phyloP scores from a whole-genome alignment of 1,139 yeast species.

The Hansenula sp. region DNA sequence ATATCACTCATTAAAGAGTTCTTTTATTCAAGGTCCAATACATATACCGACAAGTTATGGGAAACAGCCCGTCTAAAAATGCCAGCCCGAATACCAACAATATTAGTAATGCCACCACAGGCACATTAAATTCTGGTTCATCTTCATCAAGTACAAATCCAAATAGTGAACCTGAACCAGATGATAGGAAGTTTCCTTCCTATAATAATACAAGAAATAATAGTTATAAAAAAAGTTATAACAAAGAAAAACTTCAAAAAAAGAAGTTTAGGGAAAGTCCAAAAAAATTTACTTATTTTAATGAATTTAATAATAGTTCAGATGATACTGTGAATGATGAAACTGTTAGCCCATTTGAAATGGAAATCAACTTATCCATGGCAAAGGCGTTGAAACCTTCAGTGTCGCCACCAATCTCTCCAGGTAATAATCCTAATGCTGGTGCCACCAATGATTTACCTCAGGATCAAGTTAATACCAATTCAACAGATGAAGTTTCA shows the following conservation, averaged over 20 bases:
- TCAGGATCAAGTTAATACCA: neutral
- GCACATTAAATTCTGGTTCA: constrained; percentile 10
- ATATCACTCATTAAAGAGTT: too few relatives aligned
- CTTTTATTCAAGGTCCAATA: too few relatives aligned
- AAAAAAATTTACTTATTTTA: constrained; percentile 7
- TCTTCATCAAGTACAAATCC: constrained; percentile 6
- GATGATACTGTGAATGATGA: constrained; percentile 1
- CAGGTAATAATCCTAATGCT: neutral
- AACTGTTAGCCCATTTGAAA: constrained; percentile 14
- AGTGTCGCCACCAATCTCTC: neutral
- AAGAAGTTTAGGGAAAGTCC: constrained; percentile 9
- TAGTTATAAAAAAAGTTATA: constrained; percentile 6
- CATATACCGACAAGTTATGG: constrained; percentile 23
- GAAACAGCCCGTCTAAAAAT: constrained; percentile 28
- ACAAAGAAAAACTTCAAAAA: constrained; percentile 18
- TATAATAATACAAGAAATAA: constrained; percentile 3
- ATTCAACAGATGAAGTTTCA: constrained; percentile 16
- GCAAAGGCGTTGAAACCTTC: constrained; percentile 15
- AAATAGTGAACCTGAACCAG: constrained; percentile 23
- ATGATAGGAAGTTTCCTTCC: constrained; percentile 27
- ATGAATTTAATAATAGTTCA: constrained; percentile 5
- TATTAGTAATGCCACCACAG: constrained; percentile 6
- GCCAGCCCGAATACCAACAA: constrained; percentile 21
- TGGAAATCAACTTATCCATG: constrained; percentile 18
- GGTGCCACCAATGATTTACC: neutral